These are phyloP conservation scores for Escovopsis sp. DNA, from an alignment of 2,329 filamentous ascomycete genomes.

Conservation along the genomic window DNA sequence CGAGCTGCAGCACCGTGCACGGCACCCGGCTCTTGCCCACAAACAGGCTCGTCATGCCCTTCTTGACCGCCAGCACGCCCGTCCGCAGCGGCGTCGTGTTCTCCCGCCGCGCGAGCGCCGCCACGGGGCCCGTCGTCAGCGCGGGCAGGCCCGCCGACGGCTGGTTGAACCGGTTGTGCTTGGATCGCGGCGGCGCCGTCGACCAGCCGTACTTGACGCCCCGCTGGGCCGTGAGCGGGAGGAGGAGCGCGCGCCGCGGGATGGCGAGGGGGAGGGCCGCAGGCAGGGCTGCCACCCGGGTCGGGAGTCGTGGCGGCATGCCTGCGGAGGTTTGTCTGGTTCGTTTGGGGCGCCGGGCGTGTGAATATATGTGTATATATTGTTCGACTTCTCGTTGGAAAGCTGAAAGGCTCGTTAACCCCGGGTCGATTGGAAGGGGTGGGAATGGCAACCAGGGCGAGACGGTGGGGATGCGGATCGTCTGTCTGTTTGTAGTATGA, in stretches of 20 bases:
- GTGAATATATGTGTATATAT: neutral
- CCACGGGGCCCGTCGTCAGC: slow-evolving; percentile 43
- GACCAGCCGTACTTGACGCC: slow-evolving; percentile 47
- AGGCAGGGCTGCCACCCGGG: slow-evolving; percentile 28
- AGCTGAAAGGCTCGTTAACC: neutral
- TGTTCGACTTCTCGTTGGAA: neutral
- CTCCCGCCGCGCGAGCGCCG: slow-evolving; percentile 43
- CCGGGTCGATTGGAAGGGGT: too few relatives aligned
- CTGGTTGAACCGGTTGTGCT: slow-evolving; percentile 48
- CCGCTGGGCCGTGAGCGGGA: slow-evolving; percentile 31
- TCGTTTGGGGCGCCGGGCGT: too few relatives aligned
- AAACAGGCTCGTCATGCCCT: slow-evolving; percentile 90
- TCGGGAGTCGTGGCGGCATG: slow-evolving; percentile 32
- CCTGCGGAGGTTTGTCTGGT: neutral
- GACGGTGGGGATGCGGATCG: too few relatives aligned
- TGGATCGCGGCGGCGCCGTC: slow-evolving; percentile 35
- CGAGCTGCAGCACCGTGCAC: slow-evolving; percentile 87
- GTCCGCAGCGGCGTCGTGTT: slow-evolving; percentile 52
- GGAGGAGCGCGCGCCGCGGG: slow-evolving; percentile 23
- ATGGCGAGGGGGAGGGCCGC: slow-evolving; percentile 16
- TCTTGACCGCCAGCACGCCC: slow-evolving; percentile 76
- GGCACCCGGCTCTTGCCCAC: slow-evolving; percentile 63
- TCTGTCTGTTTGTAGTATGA: too few relatives aligned
- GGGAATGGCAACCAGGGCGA: too few relatives aligned
- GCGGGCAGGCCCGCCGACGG: slow-evolving; percentile 38